phyloP scores from a whole-genome alignment of 2,329 filamentous ascomycete genomes.

The Sporothrix protearum region DNA sequence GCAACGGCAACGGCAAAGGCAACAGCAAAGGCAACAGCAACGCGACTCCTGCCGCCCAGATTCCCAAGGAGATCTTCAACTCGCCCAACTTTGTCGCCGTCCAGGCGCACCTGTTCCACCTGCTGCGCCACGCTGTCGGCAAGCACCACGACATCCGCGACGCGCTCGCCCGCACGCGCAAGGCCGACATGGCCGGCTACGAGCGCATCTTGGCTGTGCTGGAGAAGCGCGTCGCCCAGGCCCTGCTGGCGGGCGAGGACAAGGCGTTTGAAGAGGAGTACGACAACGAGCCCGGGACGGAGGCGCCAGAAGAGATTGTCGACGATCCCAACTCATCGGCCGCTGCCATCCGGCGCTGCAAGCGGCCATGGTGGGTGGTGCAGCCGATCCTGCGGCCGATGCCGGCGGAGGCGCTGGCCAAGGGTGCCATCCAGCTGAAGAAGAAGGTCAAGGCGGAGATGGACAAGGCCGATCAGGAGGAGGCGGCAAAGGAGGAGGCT shows the following conservation, averaged over 20 bases:
- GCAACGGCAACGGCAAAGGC: background rate
- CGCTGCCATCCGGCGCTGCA: constrained; percentile 67
- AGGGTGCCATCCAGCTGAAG: constrained; percentile 69
- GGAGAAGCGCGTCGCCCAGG: constrained; percentile 69
- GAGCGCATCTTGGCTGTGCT: constrained; percentile 73
- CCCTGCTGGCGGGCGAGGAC: constrained; percentile 68
- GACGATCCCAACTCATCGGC: constrained; percentile 55
- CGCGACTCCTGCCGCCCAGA: background rate
- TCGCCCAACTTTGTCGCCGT: constrained; percentile 70
- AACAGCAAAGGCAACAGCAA: background rate
- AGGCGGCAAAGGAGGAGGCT: background rate
- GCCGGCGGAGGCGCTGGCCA: constrained; percentile 80
- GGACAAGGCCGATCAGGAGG: background rate
- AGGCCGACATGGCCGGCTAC: constrained; percentile 70
- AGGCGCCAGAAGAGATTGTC: constrained; percentile 32
- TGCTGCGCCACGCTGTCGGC: constrained; percentile 77
- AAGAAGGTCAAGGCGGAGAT: constrained; percentile 57
- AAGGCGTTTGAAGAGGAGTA: constrained; percentile 54
- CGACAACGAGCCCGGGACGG: constrained; percentile 31
- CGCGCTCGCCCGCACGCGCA: constrained; percentile 65
- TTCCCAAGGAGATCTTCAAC: constrained; percentile 27
- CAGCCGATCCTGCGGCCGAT: constrained; percentile 84
- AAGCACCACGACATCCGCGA: constrained; percentile 81
- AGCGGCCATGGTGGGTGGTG: constrained; percentile 82
- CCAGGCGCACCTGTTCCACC: constrained; percentile 90